These are phyloP conservation scores for Pyrenophora seminiperda DNA, from an alignment of 2,329 filamentous ascomycete species.

Conservation along the genomic window DNA sequence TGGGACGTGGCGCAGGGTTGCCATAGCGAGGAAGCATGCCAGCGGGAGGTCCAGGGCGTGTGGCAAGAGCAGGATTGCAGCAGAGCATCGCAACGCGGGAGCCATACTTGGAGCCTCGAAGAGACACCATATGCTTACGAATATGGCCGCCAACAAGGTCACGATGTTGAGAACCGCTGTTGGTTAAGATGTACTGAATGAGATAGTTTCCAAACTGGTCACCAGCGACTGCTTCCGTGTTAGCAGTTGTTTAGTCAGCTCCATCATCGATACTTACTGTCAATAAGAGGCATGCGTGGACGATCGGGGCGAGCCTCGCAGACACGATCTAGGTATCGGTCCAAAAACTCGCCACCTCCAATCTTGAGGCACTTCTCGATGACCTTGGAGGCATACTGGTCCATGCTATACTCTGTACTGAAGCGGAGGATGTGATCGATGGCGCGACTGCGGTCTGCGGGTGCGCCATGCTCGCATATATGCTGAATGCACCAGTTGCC, in stretches of 20 bases:
- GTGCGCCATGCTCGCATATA: constrained; percentile 93
- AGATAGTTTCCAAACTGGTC: constrained; percentile 99
- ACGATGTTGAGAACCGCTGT: constrained; percentile 83
- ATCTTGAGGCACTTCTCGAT: constrained; percentile 99
- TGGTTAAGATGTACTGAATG: constrained; percentile 94
- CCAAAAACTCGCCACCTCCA: constrained; percentile 84
- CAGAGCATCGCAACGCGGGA: constrained; percentile 99
- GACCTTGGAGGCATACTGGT: constrained; percentile 98
- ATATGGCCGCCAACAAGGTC: constrained; percentile 94
- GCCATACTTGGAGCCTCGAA: constrained; percentile 96
- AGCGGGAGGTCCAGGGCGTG: constrained; percentile 82
- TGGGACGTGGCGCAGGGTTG: constrained; percentile 33
- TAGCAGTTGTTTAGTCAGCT: constrained; percentile 13
- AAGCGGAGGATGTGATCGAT: constrained; percentile 94
- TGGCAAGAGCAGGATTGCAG: constrained; percentile 88
- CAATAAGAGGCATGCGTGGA: constrained; percentile 94
- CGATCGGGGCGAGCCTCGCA: constrained; percentile 89
- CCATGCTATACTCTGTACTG: constrained; percentile 96
- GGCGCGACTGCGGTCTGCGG: constrained; percentile 87
- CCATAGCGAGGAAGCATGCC: constrained; percentile 56
- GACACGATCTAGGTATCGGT: constrained; percentile 90
- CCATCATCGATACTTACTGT: constrained; percentile 62
- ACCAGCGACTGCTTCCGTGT: constrained; percentile 69
- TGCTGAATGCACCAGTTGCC: constrained; percentile 99
- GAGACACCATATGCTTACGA: constrained; percentile 98